Evolutionary conservation across 345 rosid genomes (phyloP), one percentile per base, ranked within the genome.

Genomic region (Melastoma malabathricum): DNA sequence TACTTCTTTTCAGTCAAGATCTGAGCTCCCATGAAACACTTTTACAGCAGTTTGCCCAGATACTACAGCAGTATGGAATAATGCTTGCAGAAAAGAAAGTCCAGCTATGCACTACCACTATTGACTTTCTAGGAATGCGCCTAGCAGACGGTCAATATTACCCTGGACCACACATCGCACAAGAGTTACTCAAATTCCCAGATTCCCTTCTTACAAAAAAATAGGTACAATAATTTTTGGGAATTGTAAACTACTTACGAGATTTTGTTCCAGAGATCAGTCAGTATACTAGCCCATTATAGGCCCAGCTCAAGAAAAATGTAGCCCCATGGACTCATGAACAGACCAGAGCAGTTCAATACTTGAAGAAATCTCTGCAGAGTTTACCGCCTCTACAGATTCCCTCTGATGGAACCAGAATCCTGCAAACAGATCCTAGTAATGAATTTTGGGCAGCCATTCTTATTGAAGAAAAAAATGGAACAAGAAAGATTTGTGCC

Each of bases 51-150:
- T 52, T 52, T 31, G 13, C 6, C 1, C 12, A 29, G 6, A 20
- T 52, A 27, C 12, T 52, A 13, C 18, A n/a, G 38, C 4, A 31
- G 4, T 31, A 29, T 31, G 55, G 18, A 6, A 52, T 52, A 0
- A 52, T 52, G 44, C 27, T 29, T 6, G 31, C 45, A 31, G 20
- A 52, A 15, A 52, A 52, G 44, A 52, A 52, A 31, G 38, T 52
- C 44, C 8, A 27, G 2, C 15, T 34, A 1, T 18, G 5, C 13
- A 13, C 14, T 2, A 13, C 44, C 6, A n/a, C 31, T 29, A 29
- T 52, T 8, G 44, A 52, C 2, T 52, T 52, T 13, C 43, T 52
- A 2, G 44, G 44, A 1, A 52, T 52, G 44, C 25, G 25, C 25
- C 25, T 22, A 22, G 25, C 25, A 22, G 25, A 22, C 4, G 25